phyloP scores from a whole-genome alignment of 2,329 filamentous ascomycete species.

The Aspergillus sp. region DNA sequence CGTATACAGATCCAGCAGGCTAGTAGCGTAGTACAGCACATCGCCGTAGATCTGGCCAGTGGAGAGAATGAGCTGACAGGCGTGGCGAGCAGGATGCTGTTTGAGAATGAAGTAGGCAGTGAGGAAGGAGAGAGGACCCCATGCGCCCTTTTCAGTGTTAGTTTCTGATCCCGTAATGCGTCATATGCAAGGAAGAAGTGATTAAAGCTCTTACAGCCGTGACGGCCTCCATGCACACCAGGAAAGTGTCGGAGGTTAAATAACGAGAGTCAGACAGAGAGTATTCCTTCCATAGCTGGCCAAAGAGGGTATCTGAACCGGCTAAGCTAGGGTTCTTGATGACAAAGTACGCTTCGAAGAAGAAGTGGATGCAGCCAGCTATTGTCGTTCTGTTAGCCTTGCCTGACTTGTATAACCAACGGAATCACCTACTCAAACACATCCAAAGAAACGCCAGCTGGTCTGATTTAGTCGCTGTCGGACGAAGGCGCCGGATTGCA shows the following conservation, averaged over 20 bases:
- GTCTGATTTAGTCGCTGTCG: slow-evolving; percentile 52
- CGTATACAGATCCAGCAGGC: slow-evolving; percentile 52
- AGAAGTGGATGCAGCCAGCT: slow-evolving; percentile 56
- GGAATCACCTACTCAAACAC: slow-evolving; percentile 55
- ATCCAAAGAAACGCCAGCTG: slow-evolving; percentile 66
- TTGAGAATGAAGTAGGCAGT: slow-evolving; percentile 50
- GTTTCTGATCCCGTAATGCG: neutral
- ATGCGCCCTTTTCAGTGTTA: slow-evolving; percentile 40
- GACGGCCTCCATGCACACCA: slow-evolving; percentile 78
- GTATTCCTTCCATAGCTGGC: slow-evolving; percentile 90
- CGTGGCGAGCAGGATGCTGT: slow-evolving; percentile 51
- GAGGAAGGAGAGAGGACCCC: slow-evolving; percentile 55
- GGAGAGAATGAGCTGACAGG: slow-evolving; percentile 53
- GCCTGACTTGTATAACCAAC: no score
- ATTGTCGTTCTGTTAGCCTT: neutral
- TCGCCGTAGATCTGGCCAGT: slow-evolving; percentile 58
- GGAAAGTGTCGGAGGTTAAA: slow-evolving; percentile 73
- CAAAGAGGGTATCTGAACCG: slow-evolving; percentile 66
- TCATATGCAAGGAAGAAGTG: neutral
- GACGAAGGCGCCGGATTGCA: slow-evolving; percentile 51
- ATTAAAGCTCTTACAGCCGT: slow-evolving; percentile 53
- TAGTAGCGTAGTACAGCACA: slow-evolving; percentile 56
- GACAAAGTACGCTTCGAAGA: slow-evolving; percentile 76
- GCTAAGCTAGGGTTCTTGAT: slow-evolving; percentile 61
- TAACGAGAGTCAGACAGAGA: slow-evolving; percentile 81